A percentile compares a stretch with the other conserved stretches of the same genome.
These are phyloP conservation scores for Hymenoscyphus fraxineus DNA, from an alignment of 2,329 filamentous ascomycete species.

Conservation along the genomic window DNA sequence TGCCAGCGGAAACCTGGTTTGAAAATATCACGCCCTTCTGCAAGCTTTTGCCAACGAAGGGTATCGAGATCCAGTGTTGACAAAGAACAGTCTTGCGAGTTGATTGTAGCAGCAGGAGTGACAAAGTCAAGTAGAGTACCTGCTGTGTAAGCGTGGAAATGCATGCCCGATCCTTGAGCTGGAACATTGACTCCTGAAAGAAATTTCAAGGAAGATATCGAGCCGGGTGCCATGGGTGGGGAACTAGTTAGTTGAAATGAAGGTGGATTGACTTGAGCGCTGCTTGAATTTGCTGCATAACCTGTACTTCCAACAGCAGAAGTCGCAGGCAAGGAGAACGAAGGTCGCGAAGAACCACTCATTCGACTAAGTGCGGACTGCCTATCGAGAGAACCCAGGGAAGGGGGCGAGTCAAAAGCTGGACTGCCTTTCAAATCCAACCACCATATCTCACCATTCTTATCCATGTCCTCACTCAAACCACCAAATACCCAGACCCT, in stretches of 20 bases:
- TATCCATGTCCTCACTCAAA: conserved; percentile 93
- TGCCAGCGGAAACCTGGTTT: conserved; percentile 93
- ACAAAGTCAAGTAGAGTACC: conserved; percentile 91
- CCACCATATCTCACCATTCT: conserved; percentile 95
- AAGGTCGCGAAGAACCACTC: conserved; percentile 49
- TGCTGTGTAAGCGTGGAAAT: conserved; percentile 94
- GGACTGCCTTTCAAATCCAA: conserved; percentile 88
- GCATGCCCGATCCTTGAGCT: conserved; percentile 82
- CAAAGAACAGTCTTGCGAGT: conserved; percentile 81
- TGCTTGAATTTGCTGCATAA: conserved; percentile 65
- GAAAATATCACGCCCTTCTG: conserved; percentile 92
- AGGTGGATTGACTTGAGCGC: conserved; percentile 62
- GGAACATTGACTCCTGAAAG: conserved; percentile 82
- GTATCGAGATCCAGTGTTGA: conserved; percentile 84
- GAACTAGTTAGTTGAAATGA: conserved; percentile 68
- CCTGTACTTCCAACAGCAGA: conserved; percentile 56
- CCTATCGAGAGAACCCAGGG: conserved; percentile 50
- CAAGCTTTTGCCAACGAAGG: conserved; percentile 89
- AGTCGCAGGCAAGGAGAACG: conserved; percentile 48
- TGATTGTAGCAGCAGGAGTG: conserved; percentile 84
- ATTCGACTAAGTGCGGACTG: conserved; percentile 32
- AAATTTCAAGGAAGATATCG: conserved; percentile 87
- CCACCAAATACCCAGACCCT: conserved; percentile 96
- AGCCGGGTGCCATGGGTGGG: conserved; percentile 79
- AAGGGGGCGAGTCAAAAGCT: conserved; percentile 70